Base-by-base conservation (phyloP, 768 basidiomycete genomes). In the Thelephora aurantiotincta region DNA sequence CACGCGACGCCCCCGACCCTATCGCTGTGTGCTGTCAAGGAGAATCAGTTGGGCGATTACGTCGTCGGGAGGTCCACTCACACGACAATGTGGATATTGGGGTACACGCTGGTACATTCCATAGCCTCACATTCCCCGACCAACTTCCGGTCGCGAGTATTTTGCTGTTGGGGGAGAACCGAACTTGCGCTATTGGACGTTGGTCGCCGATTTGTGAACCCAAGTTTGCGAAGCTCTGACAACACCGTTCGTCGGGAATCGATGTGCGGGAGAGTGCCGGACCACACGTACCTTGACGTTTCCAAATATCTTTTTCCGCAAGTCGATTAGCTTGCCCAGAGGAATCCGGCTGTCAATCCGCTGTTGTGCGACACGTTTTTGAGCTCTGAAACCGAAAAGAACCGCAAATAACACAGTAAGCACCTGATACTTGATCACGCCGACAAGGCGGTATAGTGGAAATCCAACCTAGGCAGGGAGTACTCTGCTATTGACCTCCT, bases 201-300 rank as follows among this genome's bases (percentile, higher is more conserved):
- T 96, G 92, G 62, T 97, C 96, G 47, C 92, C 96, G 54, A 98
- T 92, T 72, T 98, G 94, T 0, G 96, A 97, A 19, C 96, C 96
- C 41, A 98, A 77, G 57, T 92, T 94, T 43, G 79, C 72, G 63
- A 87, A 92, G 63, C 80, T 86, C 89, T 93, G 55, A 9, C 16
- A 19, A 19, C 19, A 33, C 9, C 23, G 26, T 30, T 30, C 5
- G 26, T 13, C 23, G 19, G 35, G 1, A 35, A 33, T 35, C 2
- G n/a, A 34, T 33, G 13, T 13, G 1, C 5, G n/a, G 22, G 9
- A 35, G 34, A n/a, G 30, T n/a, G 33, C 14, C 2, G 14, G 33
- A n/a, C 9, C 19, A 14, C 11, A 58, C 75, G 51, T 52, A 92
- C 92, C 70, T 96, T 94, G 55, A 99, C 82, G 54, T 91, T 81